These are phyloP conservation scores for Melastoma candidum DNA, from an alignment of 441 rosid genomes.

Conservation along the genomic window DNA sequence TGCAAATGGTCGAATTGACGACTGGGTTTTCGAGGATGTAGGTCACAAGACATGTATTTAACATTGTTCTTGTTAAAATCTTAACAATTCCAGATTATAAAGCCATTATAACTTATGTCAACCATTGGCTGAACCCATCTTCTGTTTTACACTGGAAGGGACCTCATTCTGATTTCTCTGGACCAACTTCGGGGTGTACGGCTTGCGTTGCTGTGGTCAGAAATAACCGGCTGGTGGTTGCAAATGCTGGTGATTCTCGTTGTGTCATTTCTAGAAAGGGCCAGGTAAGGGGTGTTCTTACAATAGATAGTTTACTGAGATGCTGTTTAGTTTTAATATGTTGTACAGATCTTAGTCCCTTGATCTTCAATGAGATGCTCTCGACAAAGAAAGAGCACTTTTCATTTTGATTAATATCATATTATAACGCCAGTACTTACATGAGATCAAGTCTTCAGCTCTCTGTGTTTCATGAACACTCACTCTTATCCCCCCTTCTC, in stretches of 20 bases:
- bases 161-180: constrained; percentile 73
- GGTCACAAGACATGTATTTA: neutral
- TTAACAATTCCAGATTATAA: no score
- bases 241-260: constrained; percentile 94
- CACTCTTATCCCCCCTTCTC: neutral
- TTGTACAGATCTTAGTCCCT: no score
- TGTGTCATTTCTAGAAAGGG: constrained; percentile 80
- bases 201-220: constrained; percentile 73
- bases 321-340: no score
- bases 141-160: constrained; percentile 32
- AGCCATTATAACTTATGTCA: no score
- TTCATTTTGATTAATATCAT: no score
- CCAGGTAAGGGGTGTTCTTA: constrained; percentile 35
- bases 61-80: no score
- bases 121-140: no score
- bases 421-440: no score
- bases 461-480: neutral
- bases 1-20: constrained; percentile 29
- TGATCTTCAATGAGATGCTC: no score
- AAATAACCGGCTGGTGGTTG: constrained; percentile 58
- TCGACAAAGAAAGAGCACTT: no score
- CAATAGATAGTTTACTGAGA: no score
- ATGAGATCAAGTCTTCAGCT: no score
- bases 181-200: constrained; percentile 74
- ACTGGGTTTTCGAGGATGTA: constrained; percentile 83